Conservation (phyloP, 768 basidiomycete genomes). For the Termitomyces sp. region DNA sequence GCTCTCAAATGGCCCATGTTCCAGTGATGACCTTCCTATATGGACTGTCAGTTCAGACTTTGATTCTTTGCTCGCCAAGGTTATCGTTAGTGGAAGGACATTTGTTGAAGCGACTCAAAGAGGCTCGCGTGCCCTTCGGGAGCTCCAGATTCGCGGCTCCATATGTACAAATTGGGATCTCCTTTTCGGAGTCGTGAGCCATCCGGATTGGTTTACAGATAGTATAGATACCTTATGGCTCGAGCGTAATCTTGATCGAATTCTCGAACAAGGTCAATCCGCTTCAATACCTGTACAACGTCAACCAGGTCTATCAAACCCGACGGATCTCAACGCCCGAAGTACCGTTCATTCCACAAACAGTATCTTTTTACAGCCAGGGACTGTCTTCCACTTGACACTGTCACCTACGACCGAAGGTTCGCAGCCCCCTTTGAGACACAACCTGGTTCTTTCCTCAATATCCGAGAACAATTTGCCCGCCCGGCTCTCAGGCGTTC, state of each 20-base stretch:
- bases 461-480: conserved; percentile 31
- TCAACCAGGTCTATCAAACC: not conserved
- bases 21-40: conserved; percentile 34
- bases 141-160: conserved; percentile 69
- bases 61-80: conserved; percentile 85
- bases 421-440: conserved; percentile 14
- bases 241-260: conserved; percentile 22
- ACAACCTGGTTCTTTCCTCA: conserved; percentile 25
- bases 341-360: not conserved
- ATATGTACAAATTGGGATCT: conserved; percentile 27
- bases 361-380: conserved; percentile 25
- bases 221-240: conserved; percentile 32
- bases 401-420: conserved; percentile 12
- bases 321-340: not conserved
- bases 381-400: conserved; percentile 28
- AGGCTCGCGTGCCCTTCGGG: conserved; percentile 76
- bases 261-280: conserved; percentile 16
- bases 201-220: conserved; percentile 24
- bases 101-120: conserved; percentile 82
- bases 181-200: conserved; percentile 25
- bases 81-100: conserved; percentile 70
- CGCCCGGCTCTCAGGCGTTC: conserved; percentile 25
- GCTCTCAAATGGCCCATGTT: conserved; percentile 59
- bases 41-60: conserved; percentile 63
- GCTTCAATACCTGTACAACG: not conserved